Base-by-base conservation (phyloP, 2,329 filamentous ascomycete genomes). In the Cladosporium velox region DNA sequence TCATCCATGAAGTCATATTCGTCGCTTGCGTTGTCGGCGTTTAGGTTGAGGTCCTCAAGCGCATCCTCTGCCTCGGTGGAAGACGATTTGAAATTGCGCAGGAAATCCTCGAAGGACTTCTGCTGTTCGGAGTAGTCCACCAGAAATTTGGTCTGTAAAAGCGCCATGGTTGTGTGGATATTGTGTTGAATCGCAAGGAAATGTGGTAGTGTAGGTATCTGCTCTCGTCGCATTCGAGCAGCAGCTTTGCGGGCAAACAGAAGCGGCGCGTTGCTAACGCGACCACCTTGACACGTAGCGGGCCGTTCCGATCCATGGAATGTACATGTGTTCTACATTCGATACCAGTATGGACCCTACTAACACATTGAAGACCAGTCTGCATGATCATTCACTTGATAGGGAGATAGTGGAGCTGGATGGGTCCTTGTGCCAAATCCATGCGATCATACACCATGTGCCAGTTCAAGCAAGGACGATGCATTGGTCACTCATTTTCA, bases 1-100 rank as follows among this genome's bases (percentile, higher is more conserved):
- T 91, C 89, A 76, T 96, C 92, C 88, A 96, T 92, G 76, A 96
- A 91, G 74, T 97, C 93, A 77, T 97, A 92, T 74, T 97, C 92
- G 74, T 97, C 93, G 79, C 90, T 93, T 51, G 91, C 85, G 72
- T 90, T 91, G 79, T 96, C 90, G 75, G 92, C 93, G 77, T 93
- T 90, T 70, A 99, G 91, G 75, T 91, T 91, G 73, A 99, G 88
- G 71, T 90, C 88, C 72, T 92, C 88, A 58, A 99, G 86, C 54
- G 93, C 93, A 77, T 93, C 90, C 47, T 91, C 88, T 71, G 96
- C 88, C 67, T 90, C 83, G 18, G 83, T 80, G 66, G 90, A 75
- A n/a, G 85, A 86, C n/a, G 90, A 90, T 82, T 99, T 98, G 88
- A 96, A 99, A 69, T 88, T 88, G 73, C 86, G 84, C 69, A 99